A percentile compares a stretch with the other conserved stretches of the same genome.
Conservation (phyloP, 306 rosid species). For the Inga oerstediana region DNA sequence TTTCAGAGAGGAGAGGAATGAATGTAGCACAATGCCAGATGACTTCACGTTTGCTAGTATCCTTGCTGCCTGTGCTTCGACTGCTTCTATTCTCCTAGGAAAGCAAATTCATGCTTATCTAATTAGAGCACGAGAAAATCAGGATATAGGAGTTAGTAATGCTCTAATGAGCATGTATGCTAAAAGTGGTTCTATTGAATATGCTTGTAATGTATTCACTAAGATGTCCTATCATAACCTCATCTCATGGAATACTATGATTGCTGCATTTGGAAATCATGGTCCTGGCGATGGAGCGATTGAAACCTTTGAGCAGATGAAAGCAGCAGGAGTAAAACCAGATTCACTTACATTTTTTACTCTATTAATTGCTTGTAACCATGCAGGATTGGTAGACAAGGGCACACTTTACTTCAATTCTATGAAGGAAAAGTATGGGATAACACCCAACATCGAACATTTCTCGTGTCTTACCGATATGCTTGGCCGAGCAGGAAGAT, state of each 20-base stretch:
- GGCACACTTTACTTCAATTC: slow-evolving; percentile 34
- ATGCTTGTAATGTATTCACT: slow-evolving; percentile 38
- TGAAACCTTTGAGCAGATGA: slow-evolving; percentile 44
- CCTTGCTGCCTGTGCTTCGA: slow-evolving; percentile 40
- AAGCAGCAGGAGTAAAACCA: slow-evolving; percentile 37
- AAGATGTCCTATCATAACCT: slow-evolving; percentile 35
- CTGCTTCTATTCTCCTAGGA: slow-evolving; percentile 41
- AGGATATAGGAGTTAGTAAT: slow-evolving; percentile 45
- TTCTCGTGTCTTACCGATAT: slow-evolving; percentile 51
- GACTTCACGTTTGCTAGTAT: slow-evolving; percentile 46
- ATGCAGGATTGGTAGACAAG: slow-evolving; percentile 44
- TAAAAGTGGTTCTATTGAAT: slow-evolving; percentile 45
- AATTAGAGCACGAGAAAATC: slow-evolving; percentile 28
- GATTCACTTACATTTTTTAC: slow-evolving; percentile 45
- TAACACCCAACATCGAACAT: slow-evolving; percentile 40
- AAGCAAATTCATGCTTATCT: slow-evolving; percentile 49
- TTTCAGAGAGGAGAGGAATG: slow-evolving; percentile 40
- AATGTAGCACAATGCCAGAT: slow-evolving; percentile 29
- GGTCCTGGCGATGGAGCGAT: slow-evolving; percentile 45
- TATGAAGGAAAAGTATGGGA: slow-evolving; percentile 38
- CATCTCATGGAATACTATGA: slow-evolving; percentile 51
- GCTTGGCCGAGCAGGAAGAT: slow-evolving; percentile 50
- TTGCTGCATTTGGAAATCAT: slow-evolving; percentile 48
- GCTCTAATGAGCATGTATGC: slow-evolving; percentile 47
- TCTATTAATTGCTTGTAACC: slow-evolving; percentile 47